Percentiles rank a stretch among this genome's conserved stretches.
phyloP scores from a whole-genome alignment of 2,329 filamentous ascomycete species.

The Trichoderma afroharzianum region DNA sequence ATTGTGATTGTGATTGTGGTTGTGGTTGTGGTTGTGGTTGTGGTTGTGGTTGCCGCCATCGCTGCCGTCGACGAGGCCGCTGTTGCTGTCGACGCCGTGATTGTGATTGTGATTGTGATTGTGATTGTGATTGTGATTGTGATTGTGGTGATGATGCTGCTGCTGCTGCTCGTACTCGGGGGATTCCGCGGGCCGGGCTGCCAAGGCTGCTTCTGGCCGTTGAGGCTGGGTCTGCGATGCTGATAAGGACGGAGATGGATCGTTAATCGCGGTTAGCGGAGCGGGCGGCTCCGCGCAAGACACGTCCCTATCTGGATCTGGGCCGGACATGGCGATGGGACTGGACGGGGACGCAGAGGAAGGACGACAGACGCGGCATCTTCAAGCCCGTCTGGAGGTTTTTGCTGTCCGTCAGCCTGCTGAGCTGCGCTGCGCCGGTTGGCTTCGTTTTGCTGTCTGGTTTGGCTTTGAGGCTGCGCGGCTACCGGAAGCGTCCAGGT shows the following conservation, averaged over 20 bases:
- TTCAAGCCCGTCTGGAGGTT: not conserved
- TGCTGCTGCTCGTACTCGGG: not conserved
- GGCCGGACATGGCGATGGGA: constrained; percentile 18
- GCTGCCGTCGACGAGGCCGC: constrained; percentile 11
- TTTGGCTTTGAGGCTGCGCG: constrained; percentile 9
- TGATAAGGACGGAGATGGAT: not conserved
- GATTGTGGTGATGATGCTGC: constrained; percentile 2
- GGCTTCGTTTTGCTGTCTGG: not conserved
- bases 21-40: constrained; percentile 9
- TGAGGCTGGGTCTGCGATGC: not conserved
- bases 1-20: constrained; percentile 16
- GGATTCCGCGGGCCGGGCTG: not conserved
- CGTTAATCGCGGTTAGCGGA: not conserved
- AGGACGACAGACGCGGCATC: constrained; percentile 14
- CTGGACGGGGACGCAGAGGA: constrained; percentile 5
- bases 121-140: too few species aligned
- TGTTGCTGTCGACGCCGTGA: not conserved
- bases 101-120: not conserved
- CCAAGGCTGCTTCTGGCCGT: constrained; percentile 9
- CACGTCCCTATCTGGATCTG: constrained; percentile 14
- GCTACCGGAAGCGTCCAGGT: constrained; percentile 10
- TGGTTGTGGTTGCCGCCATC: constrained; percentile 18
- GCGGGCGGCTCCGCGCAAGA: not conserved
- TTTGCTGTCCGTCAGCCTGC: not conserved
- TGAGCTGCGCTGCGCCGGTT: not conserved